Percentiles rank a stretch among this genome's conserved stretches.
These are phyloP conservation scores for Aspergillus latus DNA, from an alignment of 2,329 filamentous ascomycete species.

Conservation along the genomic window DNA sequence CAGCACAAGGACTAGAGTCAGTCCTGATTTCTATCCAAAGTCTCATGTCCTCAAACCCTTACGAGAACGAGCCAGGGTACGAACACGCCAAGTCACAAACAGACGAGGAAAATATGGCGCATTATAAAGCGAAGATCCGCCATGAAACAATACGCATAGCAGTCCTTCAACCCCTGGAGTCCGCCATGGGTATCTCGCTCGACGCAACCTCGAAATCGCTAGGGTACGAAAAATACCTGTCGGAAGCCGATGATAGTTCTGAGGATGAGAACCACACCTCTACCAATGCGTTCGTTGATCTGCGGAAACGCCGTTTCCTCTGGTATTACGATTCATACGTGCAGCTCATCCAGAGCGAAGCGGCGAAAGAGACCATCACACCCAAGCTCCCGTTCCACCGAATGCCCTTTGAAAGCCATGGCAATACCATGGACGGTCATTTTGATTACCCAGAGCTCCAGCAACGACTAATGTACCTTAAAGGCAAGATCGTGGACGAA, in stretches of 20 bases:
- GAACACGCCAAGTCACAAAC: conserved; percentile 68
- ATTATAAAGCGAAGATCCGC: conserved; percentile 83
- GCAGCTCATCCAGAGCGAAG: conserved; percentile 58
- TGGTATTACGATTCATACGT: conserved; percentile 96
- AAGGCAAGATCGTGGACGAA: conserved; percentile 70
- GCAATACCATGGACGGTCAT: conserved; percentile 80
- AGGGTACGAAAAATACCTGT: conserved; percentile 26
- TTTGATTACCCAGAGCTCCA: conserved; percentile 79
- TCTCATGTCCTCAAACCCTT: conserved; percentile 89
- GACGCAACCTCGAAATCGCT: conserved; percentile 46
- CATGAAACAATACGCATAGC: conserved; percentile 87
- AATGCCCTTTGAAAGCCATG: conserved; percentile 81
- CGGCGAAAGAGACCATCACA: conserved; percentile 54
- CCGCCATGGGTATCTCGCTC: conserved; percentile 66
- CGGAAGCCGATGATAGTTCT: conserved; percentile 34
- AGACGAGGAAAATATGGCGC: conserved; percentile 71
- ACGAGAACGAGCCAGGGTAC: conserved; percentile 94
- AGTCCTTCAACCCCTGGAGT: conserved; percentile 81
- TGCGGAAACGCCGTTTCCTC: conserved; percentile 86
- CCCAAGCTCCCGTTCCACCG: conserved; percentile 66
- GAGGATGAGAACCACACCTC: conserved; percentile 58
- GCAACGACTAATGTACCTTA: conserved; percentile 66
- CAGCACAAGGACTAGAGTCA: conserved; percentile 91
- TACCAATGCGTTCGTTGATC: conserved; percentile 77
- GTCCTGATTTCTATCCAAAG: conserved; percentile 95